Conservation (phyloP, 345 rosid genomes). For the Mallotus nudiflorus region DNA sequence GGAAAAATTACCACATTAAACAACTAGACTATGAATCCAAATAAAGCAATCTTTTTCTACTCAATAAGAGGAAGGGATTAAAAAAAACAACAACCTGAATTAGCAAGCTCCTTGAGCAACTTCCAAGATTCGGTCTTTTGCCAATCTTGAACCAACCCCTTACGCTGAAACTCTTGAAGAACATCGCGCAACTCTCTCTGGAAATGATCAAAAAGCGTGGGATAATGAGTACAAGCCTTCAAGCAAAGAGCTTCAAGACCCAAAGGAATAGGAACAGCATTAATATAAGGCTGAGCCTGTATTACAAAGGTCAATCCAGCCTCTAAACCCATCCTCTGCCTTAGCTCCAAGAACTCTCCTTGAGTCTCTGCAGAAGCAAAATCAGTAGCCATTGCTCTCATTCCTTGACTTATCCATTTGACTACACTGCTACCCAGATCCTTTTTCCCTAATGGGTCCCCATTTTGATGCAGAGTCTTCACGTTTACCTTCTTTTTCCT, state of each 20-base stretch:
- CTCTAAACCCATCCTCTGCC: slow-evolving; percentile 59
- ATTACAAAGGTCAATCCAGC: slow-evolving; percentile 87
- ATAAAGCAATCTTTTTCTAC: too few relatives aligned
- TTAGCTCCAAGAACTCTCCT: slow-evolving; percentile 74
- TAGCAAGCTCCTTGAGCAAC: slow-evolving; percentile 88
- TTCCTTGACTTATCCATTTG: slow-evolving; percentile 76
- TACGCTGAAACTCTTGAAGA: slow-evolving; percentile 63
- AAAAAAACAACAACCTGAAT: slow-evolving; percentile 64
- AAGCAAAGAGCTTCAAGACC: slow-evolving; percentile 81
- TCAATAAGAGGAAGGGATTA: too few relatives aligned
- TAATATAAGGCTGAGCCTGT: slow-evolving; percentile 83
- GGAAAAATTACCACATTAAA: too few relatives aligned
- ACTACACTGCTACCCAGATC: slow-evolving; percentile 81
- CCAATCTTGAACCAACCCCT: slow-evolving; percentile 61
- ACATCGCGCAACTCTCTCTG: slow-evolving; percentile 85
- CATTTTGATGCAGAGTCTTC: slow-evolving; percentile 56
- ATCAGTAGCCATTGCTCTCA: slow-evolving; percentile 82
- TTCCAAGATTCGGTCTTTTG: slow-evolving; percentile 74
- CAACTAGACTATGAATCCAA: too few relatives aligned
- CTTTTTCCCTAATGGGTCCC: slow-evolving; percentile 77
- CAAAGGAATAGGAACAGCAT: slow-evolving; percentile 78
- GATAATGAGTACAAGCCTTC: slow-evolving; percentile 86
- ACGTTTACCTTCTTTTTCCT: slow-evolving; percentile 29
- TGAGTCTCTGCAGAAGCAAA: slow-evolving; percentile 72
- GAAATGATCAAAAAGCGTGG: slow-evolving; percentile 89